Percentiles rank a stretch among this genome's conserved stretches.
Evolutionary conservation across 177 flowering plant species (phyloP).

Genomic region (Vitis hybrid): DNA sequence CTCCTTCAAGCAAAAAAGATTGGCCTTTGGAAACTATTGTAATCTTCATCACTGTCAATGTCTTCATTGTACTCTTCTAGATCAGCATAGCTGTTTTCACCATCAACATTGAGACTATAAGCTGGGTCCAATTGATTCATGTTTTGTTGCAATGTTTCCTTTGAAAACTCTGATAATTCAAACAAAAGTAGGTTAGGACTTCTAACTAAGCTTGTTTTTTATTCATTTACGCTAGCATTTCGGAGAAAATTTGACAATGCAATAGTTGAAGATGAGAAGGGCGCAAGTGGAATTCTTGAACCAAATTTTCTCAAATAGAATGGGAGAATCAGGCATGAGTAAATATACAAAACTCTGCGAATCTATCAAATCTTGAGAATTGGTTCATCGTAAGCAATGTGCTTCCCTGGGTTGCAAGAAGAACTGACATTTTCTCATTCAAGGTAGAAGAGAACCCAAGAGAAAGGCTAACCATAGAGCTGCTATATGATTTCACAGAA

Average conservation of each 20-base stretch:
- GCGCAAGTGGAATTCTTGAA: no score
- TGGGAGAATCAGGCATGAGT: no score
- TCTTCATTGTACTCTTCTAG: no score
- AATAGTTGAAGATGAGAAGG: no score
- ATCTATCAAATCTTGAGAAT: conserved; percentile 30
- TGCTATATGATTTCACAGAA: conserved; percentile 39
- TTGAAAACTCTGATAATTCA: no score
- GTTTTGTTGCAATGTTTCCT: no score
- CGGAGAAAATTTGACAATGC: no score
- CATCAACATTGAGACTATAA: conserved; percentile 67
- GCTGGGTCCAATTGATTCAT: conserved; percentile 62
- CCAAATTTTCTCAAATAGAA: no score
- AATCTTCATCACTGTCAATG: conserved; percentile 55
- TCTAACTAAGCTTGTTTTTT: no score
- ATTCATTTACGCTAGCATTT: no score
- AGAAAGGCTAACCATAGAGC: conserved; percentile 53
- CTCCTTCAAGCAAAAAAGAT: conserved; percentile 84
- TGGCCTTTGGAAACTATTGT: conserved; percentile 64
- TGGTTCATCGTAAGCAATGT: conserved; percentile 30
- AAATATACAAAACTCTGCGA: conserved; percentile 16
- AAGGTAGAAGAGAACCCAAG: conserved; percentile 45
- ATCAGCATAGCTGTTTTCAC: no score
- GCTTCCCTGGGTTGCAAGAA: conserved; percentile 44
- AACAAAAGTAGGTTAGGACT: no score
- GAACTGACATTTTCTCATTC: conserved; percentile 35